Conservation (phyloP, 177 flowering plant species). For the Vitis hybrid region DNA sequence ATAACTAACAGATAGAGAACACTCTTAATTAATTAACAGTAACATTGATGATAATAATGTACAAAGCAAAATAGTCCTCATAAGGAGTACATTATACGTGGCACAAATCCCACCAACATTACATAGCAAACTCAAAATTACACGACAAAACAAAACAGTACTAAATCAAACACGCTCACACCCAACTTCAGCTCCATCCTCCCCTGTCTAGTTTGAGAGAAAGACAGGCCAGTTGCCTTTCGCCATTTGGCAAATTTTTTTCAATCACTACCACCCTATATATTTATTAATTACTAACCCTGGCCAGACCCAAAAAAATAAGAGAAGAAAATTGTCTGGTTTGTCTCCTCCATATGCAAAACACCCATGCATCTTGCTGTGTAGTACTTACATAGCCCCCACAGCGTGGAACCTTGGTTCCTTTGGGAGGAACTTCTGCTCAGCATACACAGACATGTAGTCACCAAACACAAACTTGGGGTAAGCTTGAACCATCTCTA, state of each 20-base stretch:
- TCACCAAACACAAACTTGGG: slow-evolving; percentile 86
- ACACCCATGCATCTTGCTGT: not conserved
- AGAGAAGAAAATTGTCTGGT: not conserved
- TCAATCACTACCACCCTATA: too few relatives aligned
- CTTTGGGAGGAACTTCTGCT: slow-evolving; percentile 82
- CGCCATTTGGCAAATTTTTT: not conserved
- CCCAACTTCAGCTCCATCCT: not conserved
- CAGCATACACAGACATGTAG: slow-evolving; percentile 68
- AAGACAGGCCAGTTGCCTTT: slow-evolving; percentile 8
- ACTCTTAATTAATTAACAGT: too few relatives aligned
- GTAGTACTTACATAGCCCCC: slow-evolving; percentile 30
- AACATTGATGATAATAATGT: too few relatives aligned
- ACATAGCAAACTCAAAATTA: too few relatives aligned
- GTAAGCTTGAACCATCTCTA: slow-evolving; percentile 29
- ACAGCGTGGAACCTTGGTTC: slow-evolving; percentile 88
- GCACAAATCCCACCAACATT: too few relatives aligned
- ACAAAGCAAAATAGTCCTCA: too few relatives aligned
- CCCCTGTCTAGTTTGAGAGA: not conserved
- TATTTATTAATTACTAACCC: too few relatives aligned
- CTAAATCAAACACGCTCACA: not conserved
- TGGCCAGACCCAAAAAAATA: too few relatives aligned
- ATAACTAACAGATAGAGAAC: too few relatives aligned
- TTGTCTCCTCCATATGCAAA: not conserved
- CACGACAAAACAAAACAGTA: too few relatives aligned
- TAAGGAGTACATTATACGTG: too few relatives aligned